Evolutionary conservation across 345 rosid genomes (phyloP).

Genomic region (Camelina sativa): DNA sequence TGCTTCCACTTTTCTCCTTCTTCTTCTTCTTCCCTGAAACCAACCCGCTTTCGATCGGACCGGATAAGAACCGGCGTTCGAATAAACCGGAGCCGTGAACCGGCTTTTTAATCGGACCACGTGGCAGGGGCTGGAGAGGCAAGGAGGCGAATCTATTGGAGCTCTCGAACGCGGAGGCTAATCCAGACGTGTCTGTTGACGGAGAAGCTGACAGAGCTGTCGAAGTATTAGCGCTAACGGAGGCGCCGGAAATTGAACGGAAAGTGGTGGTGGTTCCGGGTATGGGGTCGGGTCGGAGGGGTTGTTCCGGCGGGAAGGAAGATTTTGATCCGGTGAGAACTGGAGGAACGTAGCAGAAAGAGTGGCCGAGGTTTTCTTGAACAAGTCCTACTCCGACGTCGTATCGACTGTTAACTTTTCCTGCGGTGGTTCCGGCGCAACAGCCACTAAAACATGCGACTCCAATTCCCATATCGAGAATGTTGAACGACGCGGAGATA

Average conservation of each 20-base stretch:
- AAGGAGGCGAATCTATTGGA: constrained; percentile 74
- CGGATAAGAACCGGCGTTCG: constrained; percentile 46
- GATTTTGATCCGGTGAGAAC: constrained; percentile 46
- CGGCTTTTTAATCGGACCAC: constrained; percentile 43
- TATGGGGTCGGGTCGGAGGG: constrained; percentile 53
- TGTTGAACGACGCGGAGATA: constrained; percentile 26
- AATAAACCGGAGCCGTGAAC: constrained; percentile 45
- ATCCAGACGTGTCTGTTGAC: constrained; percentile 41
- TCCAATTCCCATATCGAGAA: constrained; percentile 64
- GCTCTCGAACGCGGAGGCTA: constrained; percentile 83
- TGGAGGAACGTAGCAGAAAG: constrained; percentile 78
- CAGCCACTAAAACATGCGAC: constrained; percentile 46
- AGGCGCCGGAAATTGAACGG: constrained; percentile 91
- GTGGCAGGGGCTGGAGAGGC: constrained; percentile 81
- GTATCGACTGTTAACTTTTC: constrained; percentile 50
- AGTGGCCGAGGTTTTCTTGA: constrained; percentile 72
- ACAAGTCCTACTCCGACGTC: constrained; percentile 44
- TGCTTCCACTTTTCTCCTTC: constrained; percentile 38
- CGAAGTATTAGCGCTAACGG: constrained; percentile 87
- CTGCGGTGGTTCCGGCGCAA: constrained; percentile 53
- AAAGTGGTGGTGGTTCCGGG: constrained; percentile 57
- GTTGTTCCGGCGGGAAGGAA: constrained; percentile 35
- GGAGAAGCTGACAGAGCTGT: constrained; percentile 67
- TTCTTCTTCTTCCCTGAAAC: constrained; percentile 44
- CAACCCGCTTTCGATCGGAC: constrained; percentile 56